phyloP scores from a whole-genome alignment of 495 filamentous ascomycete species.

The Annulohypoxylon stygium region DNA sequence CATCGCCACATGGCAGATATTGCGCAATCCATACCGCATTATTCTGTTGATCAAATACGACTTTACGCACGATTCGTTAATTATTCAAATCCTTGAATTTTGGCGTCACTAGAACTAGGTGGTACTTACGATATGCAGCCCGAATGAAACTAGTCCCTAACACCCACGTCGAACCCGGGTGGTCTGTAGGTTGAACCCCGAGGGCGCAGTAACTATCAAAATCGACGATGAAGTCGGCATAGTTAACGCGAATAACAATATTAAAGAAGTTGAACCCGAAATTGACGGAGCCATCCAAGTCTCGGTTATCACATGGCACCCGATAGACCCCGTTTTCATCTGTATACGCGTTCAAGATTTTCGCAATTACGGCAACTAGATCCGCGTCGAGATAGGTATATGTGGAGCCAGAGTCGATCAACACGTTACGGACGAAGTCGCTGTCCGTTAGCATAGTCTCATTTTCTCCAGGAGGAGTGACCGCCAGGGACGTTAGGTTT shows the following conservation, averaged over 20 bases:
- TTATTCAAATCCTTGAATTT: background rate
- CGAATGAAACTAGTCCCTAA: constrained; percentile 60
- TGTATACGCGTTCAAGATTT: constrained; percentile 51
- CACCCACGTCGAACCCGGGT: constrained; percentile 52
- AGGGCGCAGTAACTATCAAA: constrained; percentile 56
- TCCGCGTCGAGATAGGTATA: constrained; percentile 58
- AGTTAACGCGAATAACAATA: constrained; percentile 59
- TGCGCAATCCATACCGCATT: constrained; percentile 61
- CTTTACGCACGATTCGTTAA: constrained; percentile 40
- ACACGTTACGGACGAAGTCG: constrained; percentile 54
- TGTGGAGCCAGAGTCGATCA: constrained; percentile 60
- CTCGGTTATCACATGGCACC: constrained; percentile 55
- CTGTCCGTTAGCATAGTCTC: constrained; percentile 49
- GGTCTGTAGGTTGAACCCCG: constrained; percentile 58
- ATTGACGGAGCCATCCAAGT: constrained; percentile 55
- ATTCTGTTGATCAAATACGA: constrained; percentile 61
- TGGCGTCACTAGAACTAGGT: background rate
- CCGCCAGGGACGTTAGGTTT: constrained; percentile 58
- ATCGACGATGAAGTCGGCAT: constrained; percentile 60
- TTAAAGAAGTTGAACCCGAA: constrained; percentile 60
- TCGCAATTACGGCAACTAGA: constrained; percentile 54
- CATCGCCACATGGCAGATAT: constrained; percentile 58
- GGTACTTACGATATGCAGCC: constrained; percentile 57
- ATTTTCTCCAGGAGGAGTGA: constrained; percentile 50
- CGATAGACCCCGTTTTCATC: constrained; percentile 55